Conservation (phyloP, 2,329 filamentous ascomycete species). For the Alternaria viburni region DNA sequence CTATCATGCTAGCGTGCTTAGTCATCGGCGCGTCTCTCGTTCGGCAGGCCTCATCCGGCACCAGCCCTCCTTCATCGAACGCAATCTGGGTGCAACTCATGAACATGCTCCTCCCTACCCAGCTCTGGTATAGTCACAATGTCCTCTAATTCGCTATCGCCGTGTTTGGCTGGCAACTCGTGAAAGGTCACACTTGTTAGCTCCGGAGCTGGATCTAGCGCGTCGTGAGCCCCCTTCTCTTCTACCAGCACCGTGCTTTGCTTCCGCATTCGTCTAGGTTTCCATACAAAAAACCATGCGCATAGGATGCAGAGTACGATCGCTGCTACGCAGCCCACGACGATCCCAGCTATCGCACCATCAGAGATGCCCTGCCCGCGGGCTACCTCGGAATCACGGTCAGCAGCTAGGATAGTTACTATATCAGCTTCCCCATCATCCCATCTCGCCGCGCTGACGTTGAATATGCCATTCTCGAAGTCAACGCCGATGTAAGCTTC, state of each 20-base stretch:
- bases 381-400: neutral
- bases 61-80: neutral
- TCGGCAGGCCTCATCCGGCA: neutral
- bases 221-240: neutral
- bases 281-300: neutral
- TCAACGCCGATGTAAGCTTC: constrained; percentile 61
- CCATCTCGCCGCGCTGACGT: neutral
- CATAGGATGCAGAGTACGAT: accelerated
- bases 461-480: constrained; percentile 50
- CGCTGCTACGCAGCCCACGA: neutral
- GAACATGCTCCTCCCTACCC: neutral
- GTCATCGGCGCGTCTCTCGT: neutral
- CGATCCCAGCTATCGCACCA: neutral
- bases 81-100: neutral
- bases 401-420: too few relatives aligned
- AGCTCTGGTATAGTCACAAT: neutral
- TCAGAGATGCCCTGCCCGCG: accelerated
- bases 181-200: neutral
- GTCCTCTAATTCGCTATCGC: neutral
- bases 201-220: neutral
- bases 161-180: neutral
- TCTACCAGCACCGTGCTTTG: neutral
- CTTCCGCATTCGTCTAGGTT: neutral
- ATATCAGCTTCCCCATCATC: neutral
- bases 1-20: neutral